These are phyloP conservation scores for Talaromyces pinophilus DNA, from an alignment of 2,329 filamentous ascomycete species.

Conservation along the genomic window DNA sequence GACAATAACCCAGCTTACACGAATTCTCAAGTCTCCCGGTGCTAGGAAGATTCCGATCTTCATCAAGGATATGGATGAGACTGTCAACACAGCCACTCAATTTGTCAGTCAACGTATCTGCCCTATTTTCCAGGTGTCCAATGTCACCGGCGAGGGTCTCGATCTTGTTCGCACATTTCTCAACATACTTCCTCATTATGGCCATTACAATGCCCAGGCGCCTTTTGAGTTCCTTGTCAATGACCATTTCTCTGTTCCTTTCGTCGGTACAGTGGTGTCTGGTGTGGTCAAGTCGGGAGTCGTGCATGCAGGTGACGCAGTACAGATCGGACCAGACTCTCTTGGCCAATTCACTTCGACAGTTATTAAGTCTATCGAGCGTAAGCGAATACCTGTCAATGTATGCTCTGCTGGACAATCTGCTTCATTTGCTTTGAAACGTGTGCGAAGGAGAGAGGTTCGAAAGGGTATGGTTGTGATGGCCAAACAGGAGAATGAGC, in stretches of 20 bases:
- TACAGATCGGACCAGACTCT: constrained; percentile 86
- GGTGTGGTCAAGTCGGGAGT: constrained; percentile 88
- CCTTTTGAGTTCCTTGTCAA: constrained; percentile 96
- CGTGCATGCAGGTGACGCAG: constrained; percentile 83
- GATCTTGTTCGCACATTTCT: constrained; percentile 90
- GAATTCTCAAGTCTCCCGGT: constrained; percentile 90
- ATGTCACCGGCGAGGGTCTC: constrained; percentile 89
- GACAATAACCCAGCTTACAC: constrained; percentile 85
- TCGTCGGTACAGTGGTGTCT: constrained; percentile 93
- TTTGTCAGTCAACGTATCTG: constrained; percentile 95
- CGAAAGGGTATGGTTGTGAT: constrained; percentile 98
- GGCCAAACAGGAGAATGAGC: constrained; percentile 70
- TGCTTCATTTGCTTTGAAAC: constrained; percentile 85
- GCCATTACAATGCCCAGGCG: constrained; percentile 83
- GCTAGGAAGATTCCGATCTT: constrained; percentile 95
- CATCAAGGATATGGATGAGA: constrained; percentile 87
- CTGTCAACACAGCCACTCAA: constrained; percentile 91
- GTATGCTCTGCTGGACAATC: constrained; percentile 89
- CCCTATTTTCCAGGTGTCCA: constrained; percentile 96
- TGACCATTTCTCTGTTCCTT: constrained; percentile 96
- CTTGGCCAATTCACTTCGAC: constrained; percentile 87
- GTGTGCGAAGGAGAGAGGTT: constrained; percentile 85
- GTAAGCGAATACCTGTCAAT: constrained; percentile 86
- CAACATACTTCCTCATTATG: constrained; percentile 92
- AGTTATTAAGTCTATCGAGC: constrained; percentile 86